Percentiles rank a stretch among this genome's conserved stretches.
Conservation (phyloP, 1,139 yeast genomes). For the Suhomyces bribrorum region DNA sequence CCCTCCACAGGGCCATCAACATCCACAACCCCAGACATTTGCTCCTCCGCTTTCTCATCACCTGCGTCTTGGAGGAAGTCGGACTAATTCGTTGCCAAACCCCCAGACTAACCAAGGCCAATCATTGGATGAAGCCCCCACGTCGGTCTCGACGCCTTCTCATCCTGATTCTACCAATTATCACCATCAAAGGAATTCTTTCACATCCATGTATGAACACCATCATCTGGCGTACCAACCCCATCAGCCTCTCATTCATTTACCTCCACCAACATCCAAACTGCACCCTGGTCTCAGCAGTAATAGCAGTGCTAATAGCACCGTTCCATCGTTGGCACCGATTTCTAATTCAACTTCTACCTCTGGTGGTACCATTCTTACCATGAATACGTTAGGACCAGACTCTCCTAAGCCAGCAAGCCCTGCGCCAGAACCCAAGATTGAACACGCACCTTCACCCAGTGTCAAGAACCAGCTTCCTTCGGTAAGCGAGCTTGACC, state of each 20-base stretch:
- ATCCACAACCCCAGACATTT: too few species aligned
- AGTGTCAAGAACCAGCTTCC: slow-evolving; percentile 26
- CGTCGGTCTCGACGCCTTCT: slow-evolving; percentile 5
- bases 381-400: slow-evolving; percentile 5
- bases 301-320: slow-evolving; percentile 2
- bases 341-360: slow-evolving; percentile 2
- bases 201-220: slow-evolving; percentile 23
- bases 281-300: slow-evolving; percentile 2
- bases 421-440: slow-evolving; percentile 4
- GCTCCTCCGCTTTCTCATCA: slow-evolving; percentile 3
- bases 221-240: slow-evolving; percentile 2
- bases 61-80: slow-evolving; percentile 7
- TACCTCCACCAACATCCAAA: slow-evolving; percentile 8
- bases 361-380: slow-evolving; percentile 9
- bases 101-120: slow-evolving; percentile 20
- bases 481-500: slow-evolving; percentile 41
- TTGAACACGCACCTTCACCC: slow-evolving; percentile 4
- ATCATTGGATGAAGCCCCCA: slow-evolving; percentile 7
- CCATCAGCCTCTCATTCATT: slow-evolving; percentile 10
- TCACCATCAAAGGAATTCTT: slow-evolving; percentile 17
- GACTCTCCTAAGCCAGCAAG: slow-evolving; percentile 8
- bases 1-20: slow-evolving; percentile 1
- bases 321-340: slow-evolving; percentile 1
- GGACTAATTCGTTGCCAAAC: slow-evolving; percentile 29
- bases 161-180: slow-evolving; percentile 3